Percentiles rank a stretch among this genome's conserved stretches.
phyloP scores from a whole-genome alignment of 768 basidiomycete species.

The Auricularia cornea region DNA sequence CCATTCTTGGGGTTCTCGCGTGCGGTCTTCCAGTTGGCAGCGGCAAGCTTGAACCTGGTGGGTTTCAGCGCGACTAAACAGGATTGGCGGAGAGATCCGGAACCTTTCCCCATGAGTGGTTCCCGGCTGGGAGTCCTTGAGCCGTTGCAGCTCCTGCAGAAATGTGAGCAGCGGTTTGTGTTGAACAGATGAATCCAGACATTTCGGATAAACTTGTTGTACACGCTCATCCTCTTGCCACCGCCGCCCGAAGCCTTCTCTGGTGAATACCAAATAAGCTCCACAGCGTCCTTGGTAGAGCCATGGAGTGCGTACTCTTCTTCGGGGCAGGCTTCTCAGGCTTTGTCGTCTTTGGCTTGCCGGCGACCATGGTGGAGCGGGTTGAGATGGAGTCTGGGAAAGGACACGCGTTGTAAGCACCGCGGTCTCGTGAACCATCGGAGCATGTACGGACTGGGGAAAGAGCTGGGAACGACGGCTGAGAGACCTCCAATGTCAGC shows the following conservation, averaged over 20 bases:
- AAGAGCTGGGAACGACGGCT: not conserved
- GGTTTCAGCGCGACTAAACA: not conserved
- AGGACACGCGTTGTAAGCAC: not conserved
- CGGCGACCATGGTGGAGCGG: not conserved
- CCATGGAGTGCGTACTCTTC: not conserved
- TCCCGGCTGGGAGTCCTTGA: not conserved
- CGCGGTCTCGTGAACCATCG: not conserved
- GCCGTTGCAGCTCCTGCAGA: not conserved
- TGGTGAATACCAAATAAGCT: not conserved
- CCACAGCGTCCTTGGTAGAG: not conserved
- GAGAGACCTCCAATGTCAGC: not conserved
- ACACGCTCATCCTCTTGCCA: not conserved
- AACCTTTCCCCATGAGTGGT: not conserved
- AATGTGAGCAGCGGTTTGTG: not conserved
- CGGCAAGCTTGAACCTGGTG: not conserved
- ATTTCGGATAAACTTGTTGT: not conserved
- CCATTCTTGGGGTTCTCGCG: not conserved
- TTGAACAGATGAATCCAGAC: not conserved
- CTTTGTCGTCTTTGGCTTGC: not conserved
- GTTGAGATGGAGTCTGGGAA: not conserved
- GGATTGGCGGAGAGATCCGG: not conserved
- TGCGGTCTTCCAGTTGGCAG: conserved; percentile 1
- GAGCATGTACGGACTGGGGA: not conserved
- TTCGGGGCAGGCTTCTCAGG: not conserved
- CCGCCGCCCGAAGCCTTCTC: not conserved